phyloP scores from a whole-genome alignment of 768 basidiomycete genomes.

The Naganishia kalamii region DNA sequence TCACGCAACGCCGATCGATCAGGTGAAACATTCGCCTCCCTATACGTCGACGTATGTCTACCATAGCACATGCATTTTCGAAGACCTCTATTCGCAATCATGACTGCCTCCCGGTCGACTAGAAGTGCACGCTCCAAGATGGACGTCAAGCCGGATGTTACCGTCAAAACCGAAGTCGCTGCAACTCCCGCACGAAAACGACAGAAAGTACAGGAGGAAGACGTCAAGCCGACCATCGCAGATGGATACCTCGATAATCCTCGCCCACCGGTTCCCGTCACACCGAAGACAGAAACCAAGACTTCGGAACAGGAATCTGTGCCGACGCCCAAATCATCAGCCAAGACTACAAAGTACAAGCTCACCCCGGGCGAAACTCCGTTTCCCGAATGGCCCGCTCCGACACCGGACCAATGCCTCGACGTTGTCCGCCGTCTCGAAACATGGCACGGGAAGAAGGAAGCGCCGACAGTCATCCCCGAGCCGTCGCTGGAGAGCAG shows the following conservation, averaged over 20 bases:
- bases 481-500: slow-evolving; percentile 28
- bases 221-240: background rate
- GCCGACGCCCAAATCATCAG: background rate
- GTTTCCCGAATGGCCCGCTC: slow-evolving; percentile 36
- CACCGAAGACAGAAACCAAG: background rate
- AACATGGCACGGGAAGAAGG: slow-evolving; percentile 27
- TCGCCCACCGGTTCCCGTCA: too few relatives aligned
- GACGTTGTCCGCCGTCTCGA: slow-evolving; percentile 30
- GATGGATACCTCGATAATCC: background rate
- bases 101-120: background rate
- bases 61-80: background rate
- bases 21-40: background rate
- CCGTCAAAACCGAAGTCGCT: background rate
- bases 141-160: background rate
- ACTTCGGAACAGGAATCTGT: background rate
- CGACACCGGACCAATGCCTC: slow-evolving; percentile 32
- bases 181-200: background rate
- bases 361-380: slow-evolving; percentile 24
- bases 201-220: background rate
- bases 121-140: background rate
- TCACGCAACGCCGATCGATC: background rate
- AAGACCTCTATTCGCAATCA: background rate
- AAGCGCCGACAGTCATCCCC: background rate
- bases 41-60: background rate
- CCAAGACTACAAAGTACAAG: slow-evolving; percentile 12